These are phyloP conservation scores for Deuterostichococcus epilithicus DNA, from an alignment of 139 green algal species.

Conservation along the genomic window DNA sequence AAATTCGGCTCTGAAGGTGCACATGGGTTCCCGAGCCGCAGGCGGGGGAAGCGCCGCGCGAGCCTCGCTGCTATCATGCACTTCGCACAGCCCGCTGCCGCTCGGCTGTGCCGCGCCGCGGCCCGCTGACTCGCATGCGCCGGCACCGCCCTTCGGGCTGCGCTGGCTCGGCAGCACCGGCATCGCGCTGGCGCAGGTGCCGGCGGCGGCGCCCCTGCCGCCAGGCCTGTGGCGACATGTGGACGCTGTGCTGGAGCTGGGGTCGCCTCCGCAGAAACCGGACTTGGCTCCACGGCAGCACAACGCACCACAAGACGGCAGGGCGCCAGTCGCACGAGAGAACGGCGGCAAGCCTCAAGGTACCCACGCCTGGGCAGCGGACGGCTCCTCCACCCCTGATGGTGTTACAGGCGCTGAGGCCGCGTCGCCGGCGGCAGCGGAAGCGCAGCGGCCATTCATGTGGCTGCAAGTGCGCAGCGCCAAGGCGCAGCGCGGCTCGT, in stretches of 20 bases:
- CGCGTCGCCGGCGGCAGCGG: background rate
- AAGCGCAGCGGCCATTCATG: constrained; percentile 18
- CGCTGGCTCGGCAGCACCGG: constrained; percentile 34
- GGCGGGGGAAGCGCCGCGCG: no score
- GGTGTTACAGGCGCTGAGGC: background rate
- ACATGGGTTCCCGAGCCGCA: no score
- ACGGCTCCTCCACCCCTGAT: no score
- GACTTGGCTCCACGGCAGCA: background rate
- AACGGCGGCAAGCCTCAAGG: no score
- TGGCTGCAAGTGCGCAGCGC: constrained; percentile 28
- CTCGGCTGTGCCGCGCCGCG: constrained; percentile 17
- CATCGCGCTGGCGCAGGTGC: constrained; percentile 26
- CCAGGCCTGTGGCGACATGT: constrained; percentile 43
- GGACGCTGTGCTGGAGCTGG: constrained; percentile 63
- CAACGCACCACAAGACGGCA: background rate
- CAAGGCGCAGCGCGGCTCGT: constrained; percentile 29
- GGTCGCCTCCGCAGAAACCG: background rate
- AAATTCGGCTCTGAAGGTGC: no score
- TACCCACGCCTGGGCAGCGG: no score
- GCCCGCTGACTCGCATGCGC: constrained; percentile 32
- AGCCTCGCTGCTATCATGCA: background rate
- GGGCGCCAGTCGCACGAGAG: background rate
- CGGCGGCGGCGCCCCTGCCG: constrained; percentile 9
- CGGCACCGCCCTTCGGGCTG: constrained; percentile 29
- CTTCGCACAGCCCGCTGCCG: constrained; percentile 25